Evolutionary conservation across 768 basidiomycete species (phyloP).

Genomic region (Pleurotus giganteus): DNA sequence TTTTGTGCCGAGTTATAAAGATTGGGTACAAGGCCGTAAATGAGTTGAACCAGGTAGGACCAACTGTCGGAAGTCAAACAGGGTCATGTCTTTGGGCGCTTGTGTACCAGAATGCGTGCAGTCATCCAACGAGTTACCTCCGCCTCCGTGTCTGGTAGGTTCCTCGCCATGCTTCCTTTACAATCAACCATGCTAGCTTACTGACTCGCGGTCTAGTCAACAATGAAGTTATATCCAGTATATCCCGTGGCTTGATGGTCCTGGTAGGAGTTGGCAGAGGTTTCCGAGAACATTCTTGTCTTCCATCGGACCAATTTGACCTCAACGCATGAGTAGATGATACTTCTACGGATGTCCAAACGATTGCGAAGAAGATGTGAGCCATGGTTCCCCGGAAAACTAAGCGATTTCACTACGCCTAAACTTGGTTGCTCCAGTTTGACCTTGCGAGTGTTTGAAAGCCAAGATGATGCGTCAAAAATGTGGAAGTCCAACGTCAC

Average conservation of each 20-base stretch:
- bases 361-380: constrained; percentile 82
- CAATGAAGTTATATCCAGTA: constrained; percentile 72
- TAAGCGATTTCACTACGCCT: constrained; percentile 7
- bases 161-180: not conserved
- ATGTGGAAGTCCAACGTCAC: constrained; percentile 90
- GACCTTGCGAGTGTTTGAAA: constrained; percentile 69
- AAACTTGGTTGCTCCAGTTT: constrained; percentile 44
- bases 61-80: no score
- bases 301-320: not conserved
- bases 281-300: constrained; percentile 23
- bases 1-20: not conserved
- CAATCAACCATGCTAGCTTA: not conserved
- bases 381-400: constrained; percentile 21
- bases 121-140: constrained; percentile 81
- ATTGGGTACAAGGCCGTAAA: not conserved
- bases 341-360: constrained; percentile 66
- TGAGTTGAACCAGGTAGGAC: not conserved
- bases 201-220: constrained; percentile 55
- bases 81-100: not conserved
- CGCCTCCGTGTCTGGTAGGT: constrained; percentile 80
- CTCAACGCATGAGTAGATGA: constrained; percentile 61
- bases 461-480: constrained; percentile 45
- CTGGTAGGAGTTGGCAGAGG: constrained; percentile 87
- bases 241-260: constrained; percentile 84
- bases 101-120: constrained; percentile 65